Percentiles rank a stretch among this genome's conserved stretches.
Conservation (phyloP, 2,329 filamentous ascomycete genomes). For the Nemania serpens region DNA sequence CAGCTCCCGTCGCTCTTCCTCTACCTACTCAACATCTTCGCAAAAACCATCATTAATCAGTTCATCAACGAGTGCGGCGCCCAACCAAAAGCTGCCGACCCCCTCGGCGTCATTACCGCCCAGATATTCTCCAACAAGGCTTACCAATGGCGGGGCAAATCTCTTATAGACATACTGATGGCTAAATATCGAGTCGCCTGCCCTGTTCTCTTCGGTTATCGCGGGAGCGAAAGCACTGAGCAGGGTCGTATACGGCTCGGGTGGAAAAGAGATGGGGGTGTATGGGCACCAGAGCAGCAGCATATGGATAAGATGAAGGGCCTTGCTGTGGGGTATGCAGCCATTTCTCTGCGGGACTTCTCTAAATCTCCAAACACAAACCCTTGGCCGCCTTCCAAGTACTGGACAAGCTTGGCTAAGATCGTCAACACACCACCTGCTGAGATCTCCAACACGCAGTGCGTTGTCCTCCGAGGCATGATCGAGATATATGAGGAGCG, state of each 20-base stretch:
- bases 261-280: constrained; percentile 67
- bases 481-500: constrained; percentile 73
- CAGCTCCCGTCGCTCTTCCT: constrained; percentile 68
- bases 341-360: constrained; percentile 83
- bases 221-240: constrained; percentile 74
- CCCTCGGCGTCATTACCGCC: constrained; percentile 76
- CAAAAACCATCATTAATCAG: constrained; percentile 74
- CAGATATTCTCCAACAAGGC: constrained; percentile 73
- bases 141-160: constrained; percentile 68
- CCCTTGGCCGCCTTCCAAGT: constrained; percentile 77
- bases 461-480: constrained; percentile 71
- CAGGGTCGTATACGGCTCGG: constrained; percentile 70
- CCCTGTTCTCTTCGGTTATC: constrained; percentile 83
- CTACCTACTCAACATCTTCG: constrained; percentile 76
- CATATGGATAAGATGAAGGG: constrained; percentile 85
- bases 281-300: constrained; percentile 69
- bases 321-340: constrained; percentile 80
- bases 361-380: constrained; percentile 69
- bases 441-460: constrained; percentile 74
- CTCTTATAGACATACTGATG: constrained; percentile 82
- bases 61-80: constrained; percentile 69
- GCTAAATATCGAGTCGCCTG: constrained; percentile 82
- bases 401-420: constrained; percentile 78
- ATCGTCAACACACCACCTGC: constrained; percentile 75
- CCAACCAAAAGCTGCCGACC: constrained; percentile 70